A percentile compares a stretch with the other conserved stretches of the same genome.
phyloP scores from a whole-genome alignment of 148 eudicot genomes.

The Heliosperma pusillum region DNA sequence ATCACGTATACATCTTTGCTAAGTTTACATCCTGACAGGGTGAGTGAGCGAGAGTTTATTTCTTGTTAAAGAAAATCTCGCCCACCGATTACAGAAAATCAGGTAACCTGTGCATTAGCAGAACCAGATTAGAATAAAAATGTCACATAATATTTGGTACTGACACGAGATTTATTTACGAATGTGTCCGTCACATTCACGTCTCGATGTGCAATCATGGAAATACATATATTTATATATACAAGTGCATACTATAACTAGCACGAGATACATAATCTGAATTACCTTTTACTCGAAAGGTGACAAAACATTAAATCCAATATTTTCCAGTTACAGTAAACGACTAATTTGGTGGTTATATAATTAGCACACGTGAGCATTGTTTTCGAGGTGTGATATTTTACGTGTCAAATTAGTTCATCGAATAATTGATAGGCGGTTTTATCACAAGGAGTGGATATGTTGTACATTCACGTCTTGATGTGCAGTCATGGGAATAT shows the following conservation, averaged over 20 bases:
- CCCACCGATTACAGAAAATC: no score
- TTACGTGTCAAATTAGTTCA: not conserved
- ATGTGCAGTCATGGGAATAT: not conserved
- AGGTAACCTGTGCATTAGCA: no score
- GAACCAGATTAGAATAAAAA: not conserved
- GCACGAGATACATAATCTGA: not conserved
- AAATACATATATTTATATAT: no score
- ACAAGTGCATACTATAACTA: not conserved
- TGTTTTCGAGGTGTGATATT: not conserved
- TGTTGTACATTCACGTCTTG: not conserved
- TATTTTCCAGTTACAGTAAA: no score
- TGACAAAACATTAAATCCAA: no score
- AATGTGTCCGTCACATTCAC: not conserved
- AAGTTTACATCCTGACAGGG: no score
- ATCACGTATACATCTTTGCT: no score
- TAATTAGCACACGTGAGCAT: not conserved
- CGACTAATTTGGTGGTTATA: not conserved
- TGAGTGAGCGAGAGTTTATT: not conserved
- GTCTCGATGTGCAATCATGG: not conserved
- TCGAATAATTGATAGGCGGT: not conserved
- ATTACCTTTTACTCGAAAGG: not conserved
- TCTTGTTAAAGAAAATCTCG: slow-evolving; percentile 5
- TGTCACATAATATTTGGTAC: not conserved
- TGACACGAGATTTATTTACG: not conserved
- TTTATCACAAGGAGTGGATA: not conserved